Evolutionary conservation across 108 stramenopile genomes (phyloP), one percentile per base, ranked within the genome.

Genomic region (Epipyxis sp.): DNA sequence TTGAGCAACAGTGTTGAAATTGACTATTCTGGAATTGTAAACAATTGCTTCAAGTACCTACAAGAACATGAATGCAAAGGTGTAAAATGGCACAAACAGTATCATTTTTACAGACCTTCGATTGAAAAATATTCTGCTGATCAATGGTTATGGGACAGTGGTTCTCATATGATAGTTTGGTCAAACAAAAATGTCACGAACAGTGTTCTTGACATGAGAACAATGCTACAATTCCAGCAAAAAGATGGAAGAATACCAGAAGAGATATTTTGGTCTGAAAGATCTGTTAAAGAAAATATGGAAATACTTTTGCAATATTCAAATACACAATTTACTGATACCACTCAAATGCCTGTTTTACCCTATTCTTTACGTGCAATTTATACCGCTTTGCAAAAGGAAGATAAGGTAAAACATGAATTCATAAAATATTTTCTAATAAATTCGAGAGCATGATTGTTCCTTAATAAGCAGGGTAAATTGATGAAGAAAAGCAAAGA

Each of bases 221-320:
- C 65, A 20, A 68, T 68, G 65, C 65, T 68, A 37, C 65, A 68
- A 68, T 40, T 68, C 39, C 65, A 68, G 41, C 65, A 68, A 68
- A 16, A 13, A 20, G 65, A 68, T 41, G 65, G 65, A 20, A 20
- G 65, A 40, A 68, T 68, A 20, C 65, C 65, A 68, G 65, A 68
- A 25, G 20, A 68, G 40, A 68, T 68, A 20, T 68, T 20, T 68
- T 68, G 65, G 65, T 13, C 20, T 41, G 20, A 13, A 20, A 20
- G 65, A 16, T 16, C 16, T 68, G 65, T 20, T 20, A 40, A 40
- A 41, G 65, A 25, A 13, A 37, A 68, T 20, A 25, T 25, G 16
- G 65, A 13, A 16, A 40, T 68, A 16, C 20, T 68, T 16, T 20
- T 68, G 65, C 35, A 40, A 37, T 68, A 68, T 37, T 68, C 65